A percentile compares a stretch with the other conserved stretches of the same genome.
phyloP scores from a whole-genome alignment of 169 alveolate genomes.

The Sarcocystis neurona region DNA sequence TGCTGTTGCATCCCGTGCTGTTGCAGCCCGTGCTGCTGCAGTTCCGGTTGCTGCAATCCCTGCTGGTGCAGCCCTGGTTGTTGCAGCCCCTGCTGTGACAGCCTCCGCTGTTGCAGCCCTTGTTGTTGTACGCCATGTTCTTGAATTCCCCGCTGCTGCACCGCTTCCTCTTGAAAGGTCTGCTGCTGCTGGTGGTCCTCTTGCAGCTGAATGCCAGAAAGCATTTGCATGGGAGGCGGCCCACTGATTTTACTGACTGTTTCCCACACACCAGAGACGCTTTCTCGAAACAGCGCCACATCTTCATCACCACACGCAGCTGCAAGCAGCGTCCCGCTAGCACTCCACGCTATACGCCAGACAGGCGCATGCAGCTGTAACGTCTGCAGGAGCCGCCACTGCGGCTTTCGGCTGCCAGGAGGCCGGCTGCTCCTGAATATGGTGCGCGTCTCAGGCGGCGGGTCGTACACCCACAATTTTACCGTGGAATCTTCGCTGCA shows the following conservation, averaged over 20 bases:
- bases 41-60: constrained; percentile 49
- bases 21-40: constrained; percentile 20
- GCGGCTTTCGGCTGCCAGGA: not conserved
- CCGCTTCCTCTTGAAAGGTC: not conserved
- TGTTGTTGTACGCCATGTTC: too few relatives aligned
- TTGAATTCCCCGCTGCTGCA: too few relatives aligned
- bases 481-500: constrained; percentile 79
- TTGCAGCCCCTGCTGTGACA: not conserved
- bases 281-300: constrained; percentile 69
- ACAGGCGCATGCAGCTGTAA: constrained; percentile 71
- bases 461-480: constrained; percentile 63
- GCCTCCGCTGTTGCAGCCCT: not conserved
- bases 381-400: constrained; percentile 69
- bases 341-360: constrained; percentile 77
- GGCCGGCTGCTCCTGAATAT: constrained; percentile 44
- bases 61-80: constrained; percentile 15
- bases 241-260: constrained; percentile 57
- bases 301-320: constrained; percentile 72
- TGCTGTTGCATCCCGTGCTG: too few relatives aligned
- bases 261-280: constrained; percentile 73
- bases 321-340: constrained; percentile 73
- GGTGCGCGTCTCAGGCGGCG: constrained; percentile 11
- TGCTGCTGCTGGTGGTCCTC: not conserved
- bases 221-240: too few relatives aligned
- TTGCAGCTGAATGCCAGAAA: not conserved